Evolutionary conservation across 75 land plant species (phyloP), one percentile per base, ranked within the genome.

Genomic region (Gnetum montanum): DNA sequence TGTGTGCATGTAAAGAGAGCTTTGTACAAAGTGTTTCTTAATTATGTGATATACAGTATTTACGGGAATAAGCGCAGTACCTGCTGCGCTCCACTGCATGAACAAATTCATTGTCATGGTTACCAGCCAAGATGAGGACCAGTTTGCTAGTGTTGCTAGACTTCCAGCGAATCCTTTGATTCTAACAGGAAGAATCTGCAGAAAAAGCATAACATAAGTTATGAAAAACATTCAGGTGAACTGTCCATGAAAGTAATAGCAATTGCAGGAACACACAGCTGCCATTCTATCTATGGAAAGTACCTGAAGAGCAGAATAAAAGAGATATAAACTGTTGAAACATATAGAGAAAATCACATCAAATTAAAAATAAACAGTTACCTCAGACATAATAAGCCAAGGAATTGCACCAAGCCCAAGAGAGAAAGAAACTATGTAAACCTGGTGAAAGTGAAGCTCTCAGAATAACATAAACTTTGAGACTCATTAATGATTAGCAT

Each of bases 161-260:
- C 93, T 88, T 26, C 93, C 93, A 62, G 93, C 93, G 41, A 88
- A 63, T 8, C 93, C 61, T 60, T 84, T 88, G 8, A 88, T 79
- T 35, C 69, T 77, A 7, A 82, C 62, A 7, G 93, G 93, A 57
- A 88, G 78, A 61, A 84, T 80, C 87, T 49, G 52, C 52, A 13
- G 31, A 18, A 41, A 24, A 11, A 0, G 4, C 46, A 44, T 1
- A 23, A 6, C 7, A 18, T 23, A 13, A 43, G 5, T 3, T 16
- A 43, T 16, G 3, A 6, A 13, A 43, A 43, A 43, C 4, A 43
- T 0, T 43, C 45, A 43, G 45, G 16, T 19, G 46, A 18, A 16
- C 5, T 43, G 7, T 43, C 43, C 43, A 16, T 43, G 10, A n/a
- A n/a, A n/a, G n/a, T n/a, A n/a, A n/a, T n/a, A n/a, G n/a, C n/a